phyloP scores from a whole-genome alignment of 116 monocot species.

The Papilionanthe hybrid region DNA sequence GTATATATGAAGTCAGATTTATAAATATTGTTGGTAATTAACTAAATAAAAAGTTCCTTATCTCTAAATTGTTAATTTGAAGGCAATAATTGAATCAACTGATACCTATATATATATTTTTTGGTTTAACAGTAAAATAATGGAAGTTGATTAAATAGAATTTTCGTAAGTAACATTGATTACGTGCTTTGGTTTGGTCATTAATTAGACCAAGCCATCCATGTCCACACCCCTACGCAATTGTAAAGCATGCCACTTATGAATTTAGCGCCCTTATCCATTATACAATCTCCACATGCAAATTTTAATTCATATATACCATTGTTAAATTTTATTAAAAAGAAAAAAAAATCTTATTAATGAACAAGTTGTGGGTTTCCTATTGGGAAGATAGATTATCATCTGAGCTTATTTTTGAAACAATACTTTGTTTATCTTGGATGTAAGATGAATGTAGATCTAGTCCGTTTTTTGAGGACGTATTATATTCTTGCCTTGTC shows the following conservation, averaged over 20 bases:
- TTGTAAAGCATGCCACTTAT: not conserved
- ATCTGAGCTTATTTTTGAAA: not conserved
- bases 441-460: not conserved
- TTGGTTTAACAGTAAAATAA: not conserved
- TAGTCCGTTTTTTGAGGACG: not conserved
- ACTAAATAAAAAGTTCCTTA: not conserved
- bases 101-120: no score
- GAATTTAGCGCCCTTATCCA: not conserved
- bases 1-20: not conserved
- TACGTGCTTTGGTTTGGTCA: not conserved
- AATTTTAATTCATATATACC: not conserved
- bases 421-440: not conserved
- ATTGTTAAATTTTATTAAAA: not conserved
- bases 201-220: conserved; percentile 2
- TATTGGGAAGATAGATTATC: not conserved
- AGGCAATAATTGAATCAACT: not conserved
- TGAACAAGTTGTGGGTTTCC: not conserved
- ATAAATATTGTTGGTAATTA: not conserved
- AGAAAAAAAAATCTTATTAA: not conserved
- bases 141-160: not conserved
- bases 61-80: not conserved
- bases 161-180: not conserved
- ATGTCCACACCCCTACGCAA: not conserved
- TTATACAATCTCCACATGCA: not conserved
- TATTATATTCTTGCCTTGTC: not conserved